Base-by-base conservation (phyloP, 257 asterid genomes). In the Solanum paucissectum region DNA sequence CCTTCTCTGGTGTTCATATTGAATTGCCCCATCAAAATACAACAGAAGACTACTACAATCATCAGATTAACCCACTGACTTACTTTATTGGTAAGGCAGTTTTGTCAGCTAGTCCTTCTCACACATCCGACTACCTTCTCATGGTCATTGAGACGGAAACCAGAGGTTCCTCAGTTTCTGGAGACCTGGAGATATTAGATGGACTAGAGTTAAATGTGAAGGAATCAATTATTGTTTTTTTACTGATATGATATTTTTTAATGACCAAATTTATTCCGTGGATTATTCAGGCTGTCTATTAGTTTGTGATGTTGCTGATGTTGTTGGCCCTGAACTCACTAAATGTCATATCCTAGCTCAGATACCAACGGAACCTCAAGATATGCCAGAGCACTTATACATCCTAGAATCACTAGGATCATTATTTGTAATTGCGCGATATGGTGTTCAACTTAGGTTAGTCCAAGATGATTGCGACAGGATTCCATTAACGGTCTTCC, bases 401-500 rank as follows among this genome's bases (percentile, higher is more conserved):
- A 52, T 52, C 3, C 3, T 52, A 52, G 62, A 52, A 16, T 52
- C 62, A 52, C 62, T 52, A 52, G 62, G 62, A 52, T 52, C 62
- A 52, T 52, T 52, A 52, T 52, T 52, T 16, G 62, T 52, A 52
- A 52, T 52, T 16, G 62, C 1, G 9, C 62, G 62, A 52, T 52
- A 52, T 52, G 62, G 62, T 16, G 62, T 52, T 52, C 62, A 52
- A 52, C 23, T 52, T 52, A 52, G 62, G 62, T 16, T 16, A 52
- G 62, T 52, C 62, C 62, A 52, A 52, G 62, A 16, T 16, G 62
- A 52, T 52, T 16, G 62, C 23, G 23, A 52, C 9, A 52, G 62
- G 62, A 0, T 52, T 52, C 62, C 62, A 18, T 52, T 52, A 52
- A 52, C 62, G 0, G 0, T 52, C 9, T 0, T 52, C 21, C 60